Percentiles rank a stretch among this genome's conserved stretches.
These are phyloP conservation scores for Daldinia decipiens DNA, from an alignment of 495 filamentous ascomycete genomes.

Conservation along the genomic window DNA sequence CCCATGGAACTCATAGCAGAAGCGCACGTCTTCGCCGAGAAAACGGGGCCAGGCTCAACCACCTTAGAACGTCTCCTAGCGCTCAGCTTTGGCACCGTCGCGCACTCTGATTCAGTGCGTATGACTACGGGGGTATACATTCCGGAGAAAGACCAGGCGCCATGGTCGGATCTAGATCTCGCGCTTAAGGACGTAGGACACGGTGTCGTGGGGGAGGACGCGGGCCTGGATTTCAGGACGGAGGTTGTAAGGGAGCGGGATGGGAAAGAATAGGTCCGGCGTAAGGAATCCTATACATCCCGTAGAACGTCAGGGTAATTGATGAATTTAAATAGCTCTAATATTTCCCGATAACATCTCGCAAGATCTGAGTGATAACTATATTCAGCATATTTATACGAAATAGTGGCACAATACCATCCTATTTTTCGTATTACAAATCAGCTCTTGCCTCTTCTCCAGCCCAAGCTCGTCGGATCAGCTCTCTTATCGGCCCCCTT, in stretches of 20 bases:
- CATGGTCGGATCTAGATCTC: neutral
- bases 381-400: too few species aligned
- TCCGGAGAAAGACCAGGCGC: neutral
- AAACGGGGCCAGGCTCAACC: neutral
- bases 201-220: neutral
- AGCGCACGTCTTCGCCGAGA: neutral
- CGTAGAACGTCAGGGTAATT: too few species aligned
- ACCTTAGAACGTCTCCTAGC: neutral
- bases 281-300: neutral
- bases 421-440: slow-evolving; percentile 51
- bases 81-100: neutral
- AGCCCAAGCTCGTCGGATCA: slow-evolving; percentile 73
- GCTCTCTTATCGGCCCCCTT: slow-evolving; percentile 66
- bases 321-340: too few species aligned
- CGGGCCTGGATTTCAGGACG: neutral
- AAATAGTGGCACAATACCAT: neutral
- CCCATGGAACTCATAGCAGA: neutral
- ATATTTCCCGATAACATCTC: too few species aligned
- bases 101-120: neutral
- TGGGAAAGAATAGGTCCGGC: neutral
- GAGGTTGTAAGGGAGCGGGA: neutral
- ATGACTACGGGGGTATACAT: too few species aligned
- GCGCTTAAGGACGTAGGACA: neutral
- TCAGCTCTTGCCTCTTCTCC: slow-evolving; percentile 71
- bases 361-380: too few species aligned